Conservation (phyloP, 2,329 filamentous ascomycete species). For the Fusarium vanettenii region DNA sequence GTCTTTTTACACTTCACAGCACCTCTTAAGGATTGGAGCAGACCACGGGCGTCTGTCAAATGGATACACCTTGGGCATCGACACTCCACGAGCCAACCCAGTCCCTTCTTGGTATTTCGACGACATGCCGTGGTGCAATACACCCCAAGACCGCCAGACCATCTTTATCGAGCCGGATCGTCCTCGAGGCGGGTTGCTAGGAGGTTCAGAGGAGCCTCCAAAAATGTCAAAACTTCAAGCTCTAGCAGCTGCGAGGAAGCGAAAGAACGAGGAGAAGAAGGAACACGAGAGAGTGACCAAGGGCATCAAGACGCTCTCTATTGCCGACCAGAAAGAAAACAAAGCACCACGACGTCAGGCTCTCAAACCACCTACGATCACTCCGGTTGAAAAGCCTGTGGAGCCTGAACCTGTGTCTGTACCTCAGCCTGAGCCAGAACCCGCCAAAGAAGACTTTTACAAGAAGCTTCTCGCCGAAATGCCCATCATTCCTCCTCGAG, state of each 20-base stretch:
- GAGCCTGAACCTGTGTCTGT: neutral
- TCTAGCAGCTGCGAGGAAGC: conserved; percentile 86
- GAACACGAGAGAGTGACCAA: conserved; percentile 43
- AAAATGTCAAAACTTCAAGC: conserved; percentile 93
- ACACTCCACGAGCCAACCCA: conserved; percentile 30
- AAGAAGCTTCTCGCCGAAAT: neutral
- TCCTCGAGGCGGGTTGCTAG: conserved; percentile 77
- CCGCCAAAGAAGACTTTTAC: neutral
- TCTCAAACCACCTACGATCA: neutral
- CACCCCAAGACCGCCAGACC: conserved; percentile 74
- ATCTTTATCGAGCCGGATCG: conserved; percentile 69
- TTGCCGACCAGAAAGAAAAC: conserved; percentile 49
- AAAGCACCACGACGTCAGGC: conserved; percentile 37
- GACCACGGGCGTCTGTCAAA: conserved; percentile 39
- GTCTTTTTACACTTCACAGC: conserved; percentile 46
- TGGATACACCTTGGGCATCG: conserved; percentile 21
- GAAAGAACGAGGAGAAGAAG: conserved; percentile 77
- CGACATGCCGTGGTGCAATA: conserved; percentile 86
- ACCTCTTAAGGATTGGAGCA: conserved; percentile 48
- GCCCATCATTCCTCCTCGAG: conserved; percentile 13
- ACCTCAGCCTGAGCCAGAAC: neutral
- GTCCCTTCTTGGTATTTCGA: conserved; percentile 73
- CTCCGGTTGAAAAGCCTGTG: neutral
- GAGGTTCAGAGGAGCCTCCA: conserved; percentile 73
- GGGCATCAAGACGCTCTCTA: conserved; percentile 47